A percentile compares a stretch with the other conserved stretches of the same genome.
phyloP scores from a whole-genome alignment of 768 basidiomycete species.

The Astraeus odoratus region DNA sequence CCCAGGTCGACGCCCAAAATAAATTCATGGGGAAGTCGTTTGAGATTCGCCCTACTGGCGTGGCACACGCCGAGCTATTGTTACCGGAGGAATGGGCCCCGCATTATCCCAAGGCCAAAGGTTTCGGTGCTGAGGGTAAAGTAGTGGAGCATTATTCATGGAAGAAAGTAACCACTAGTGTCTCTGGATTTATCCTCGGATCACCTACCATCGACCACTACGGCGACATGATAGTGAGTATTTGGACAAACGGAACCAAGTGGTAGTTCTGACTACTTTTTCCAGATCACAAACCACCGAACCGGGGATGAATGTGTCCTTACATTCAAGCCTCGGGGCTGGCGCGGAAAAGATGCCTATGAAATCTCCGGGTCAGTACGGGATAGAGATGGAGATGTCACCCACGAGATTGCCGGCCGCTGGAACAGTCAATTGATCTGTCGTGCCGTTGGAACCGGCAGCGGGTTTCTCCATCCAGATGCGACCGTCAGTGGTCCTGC shows the following conservation, averaged over 20 bases:
- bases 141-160: constrained; percentile 89
- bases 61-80: constrained; percentile 81
- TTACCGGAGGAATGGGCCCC: constrained; percentile 62
- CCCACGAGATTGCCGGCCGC: constrained; percentile 87
- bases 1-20: constrained; percentile 90
- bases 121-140: constrained; percentile 36
- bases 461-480: constrained; percentile 66
- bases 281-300: constrained; percentile 78
- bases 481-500: constrained; percentile 43
- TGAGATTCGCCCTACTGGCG: constrained; percentile 93
- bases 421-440: constrained; percentile 96
- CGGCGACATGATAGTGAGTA: constrained; percentile 85
- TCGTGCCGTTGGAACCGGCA: constrained; percentile 55
- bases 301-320: constrained; percentile 82
- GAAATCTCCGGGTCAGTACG: constrained; percentile 87
- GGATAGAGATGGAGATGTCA: constrained; percentile 54
- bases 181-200: constrained; percentile 92
- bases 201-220: constrained; percentile 87
- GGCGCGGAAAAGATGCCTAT: constrained; percentile 86
- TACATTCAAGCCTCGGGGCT: constrained; percentile 94
- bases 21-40: constrained; percentile 96
- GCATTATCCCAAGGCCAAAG: constrained; percentile 53
- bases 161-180: constrained; percentile 90
- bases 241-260: not conserved
- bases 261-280: not conserved